Percentiles rank a stretch among this genome's conserved stretches.
These are phyloP conservation scores for Fusarium nisikadoi DNA, from an alignment of 2,329 filamentous ascomycete species.

Conservation along the genomic window DNA sequence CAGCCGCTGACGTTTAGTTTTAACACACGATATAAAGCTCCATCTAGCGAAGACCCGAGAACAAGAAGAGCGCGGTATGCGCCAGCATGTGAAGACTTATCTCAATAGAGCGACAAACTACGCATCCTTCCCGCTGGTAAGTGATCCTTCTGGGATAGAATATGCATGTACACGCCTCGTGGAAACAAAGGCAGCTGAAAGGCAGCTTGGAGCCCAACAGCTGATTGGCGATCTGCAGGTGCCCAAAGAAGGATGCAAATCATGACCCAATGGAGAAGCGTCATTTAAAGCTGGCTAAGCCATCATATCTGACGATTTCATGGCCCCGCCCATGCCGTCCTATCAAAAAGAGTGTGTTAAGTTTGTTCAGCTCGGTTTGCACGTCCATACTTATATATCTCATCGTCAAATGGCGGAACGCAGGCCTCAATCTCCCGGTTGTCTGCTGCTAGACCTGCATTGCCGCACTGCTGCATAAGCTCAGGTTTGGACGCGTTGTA, in stretches of 20 bases:
- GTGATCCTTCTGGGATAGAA: not conserved
- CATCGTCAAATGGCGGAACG: not conserved
- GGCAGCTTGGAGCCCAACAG: not conserved
- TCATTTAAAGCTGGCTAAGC: not conserved
- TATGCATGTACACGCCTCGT: not conserved
- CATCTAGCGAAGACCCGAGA: not conserved
- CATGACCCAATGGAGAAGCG: not conserved
- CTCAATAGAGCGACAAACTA: not conserved
- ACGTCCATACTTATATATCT: not conserved
- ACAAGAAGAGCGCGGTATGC: not conserved
- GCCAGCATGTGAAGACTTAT: not conserved
- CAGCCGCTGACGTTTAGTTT: not conserved
- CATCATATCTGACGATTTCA: not conserved
- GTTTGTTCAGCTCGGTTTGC: not conserved
- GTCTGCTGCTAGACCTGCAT: not conserved
- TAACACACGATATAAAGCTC: not conserved
- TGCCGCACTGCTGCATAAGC: not conserved
- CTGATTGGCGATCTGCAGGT: not conserved
- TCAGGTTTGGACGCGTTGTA: not conserved
- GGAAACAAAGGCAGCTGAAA: not conserved
- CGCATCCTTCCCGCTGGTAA: not conserved
- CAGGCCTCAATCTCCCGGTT: not conserved
- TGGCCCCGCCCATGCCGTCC: not conserved
- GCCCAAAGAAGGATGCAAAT: not conserved
- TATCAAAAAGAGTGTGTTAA: not conserved